Evolutionary conservation across 306 rosid genomes (phyloP).

Genomic region (Parietaria judaica): DNA sequence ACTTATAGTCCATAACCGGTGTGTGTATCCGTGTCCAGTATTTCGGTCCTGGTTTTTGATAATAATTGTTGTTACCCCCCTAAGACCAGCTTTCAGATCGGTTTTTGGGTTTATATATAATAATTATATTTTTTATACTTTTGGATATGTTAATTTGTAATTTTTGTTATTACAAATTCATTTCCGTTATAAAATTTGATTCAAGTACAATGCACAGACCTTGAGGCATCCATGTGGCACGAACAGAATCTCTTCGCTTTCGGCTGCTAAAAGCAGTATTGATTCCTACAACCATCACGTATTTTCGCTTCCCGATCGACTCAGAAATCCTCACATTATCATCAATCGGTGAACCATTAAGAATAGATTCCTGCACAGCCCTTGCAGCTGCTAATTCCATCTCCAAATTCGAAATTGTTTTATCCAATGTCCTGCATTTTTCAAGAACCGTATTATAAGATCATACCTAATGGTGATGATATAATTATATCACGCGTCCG

Average conservation of each 20-base stretch:
- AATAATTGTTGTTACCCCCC: no score
- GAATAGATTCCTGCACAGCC: slow-evolving; percentile 40
- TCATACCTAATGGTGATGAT: neutral
- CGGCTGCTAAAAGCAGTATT: slow-evolving; percentile 60
- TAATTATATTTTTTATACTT: no score
- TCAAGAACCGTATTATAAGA: slow-evolving; percentile 8
- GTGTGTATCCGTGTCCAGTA: no score
- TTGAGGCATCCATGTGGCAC: slow-evolving; percentile 61
- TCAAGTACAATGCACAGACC: slow-evolving; percentile 21
- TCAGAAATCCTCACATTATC: slow-evolving; percentile 24
- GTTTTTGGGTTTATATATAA: no score
- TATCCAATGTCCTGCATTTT: slow-evolving; percentile 42
- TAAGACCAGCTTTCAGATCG: no score
- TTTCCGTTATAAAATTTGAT: no score
- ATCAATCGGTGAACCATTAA: slow-evolving; percentile 27
- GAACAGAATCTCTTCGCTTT: slow-evolving; percentile 51
- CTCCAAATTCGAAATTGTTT: slow-evolving; percentile 49
- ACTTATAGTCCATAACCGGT: no score
- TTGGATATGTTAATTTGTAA: no score
- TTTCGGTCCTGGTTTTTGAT: no score
- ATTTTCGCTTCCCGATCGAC: slow-evolving; percentile 33
- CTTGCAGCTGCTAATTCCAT: slow-evolving; percentile 55
- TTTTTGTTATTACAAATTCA: no score
- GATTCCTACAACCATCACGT: slow-evolving; percentile 45
- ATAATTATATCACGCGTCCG: neutral